Conservation (phyloP, 345 rosid species). For the Nephelium lappaceum region DNA sequence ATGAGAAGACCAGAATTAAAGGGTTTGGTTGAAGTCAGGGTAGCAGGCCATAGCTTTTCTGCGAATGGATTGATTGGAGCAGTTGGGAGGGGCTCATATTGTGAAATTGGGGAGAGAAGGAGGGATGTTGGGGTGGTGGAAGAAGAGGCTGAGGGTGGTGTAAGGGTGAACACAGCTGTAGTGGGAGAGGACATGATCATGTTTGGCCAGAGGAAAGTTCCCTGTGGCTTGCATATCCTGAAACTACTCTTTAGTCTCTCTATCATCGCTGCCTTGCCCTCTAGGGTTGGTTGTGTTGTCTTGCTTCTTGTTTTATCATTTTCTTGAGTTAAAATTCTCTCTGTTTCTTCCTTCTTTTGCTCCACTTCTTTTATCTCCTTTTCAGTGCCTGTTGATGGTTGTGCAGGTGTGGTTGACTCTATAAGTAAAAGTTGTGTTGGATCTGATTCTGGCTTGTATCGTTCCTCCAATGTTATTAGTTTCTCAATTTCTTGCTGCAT, state of each 20-base stretch:
- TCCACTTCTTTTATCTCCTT: constrained; percentile 18
- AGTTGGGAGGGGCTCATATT: constrained; percentile 15
- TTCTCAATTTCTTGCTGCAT: constrained; percentile 59
- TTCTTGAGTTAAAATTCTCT: constrained; percentile 12
- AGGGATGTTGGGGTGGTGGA: constrained; percentile 30
- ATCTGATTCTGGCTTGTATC: constrained; percentile 28
- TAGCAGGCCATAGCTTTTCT: constrained; percentile 32
- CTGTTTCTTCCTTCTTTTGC: constrained; percentile 1
- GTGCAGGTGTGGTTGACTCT: constrained; percentile 23
- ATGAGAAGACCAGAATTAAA: constrained; percentile 30
- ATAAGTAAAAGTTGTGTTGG: constrained; percentile 10
- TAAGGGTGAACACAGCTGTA: constrained; percentile 30
- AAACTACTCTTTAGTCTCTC: constrained; percentile 76
- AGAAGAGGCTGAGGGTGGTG: constrained; percentile 20
- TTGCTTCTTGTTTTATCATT: constrained; percentile 8
- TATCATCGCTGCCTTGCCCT: constrained; percentile 51
- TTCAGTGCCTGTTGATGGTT: constrained; percentile 22
- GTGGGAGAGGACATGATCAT: constrained; percentile 29
- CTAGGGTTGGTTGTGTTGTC: constrained; percentile 26
- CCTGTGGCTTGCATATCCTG: constrained; percentile 80
- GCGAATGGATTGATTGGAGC: constrained; percentile 52
- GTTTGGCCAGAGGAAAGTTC: constrained; percentile 78
- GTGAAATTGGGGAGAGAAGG: constrained; percentile 7
- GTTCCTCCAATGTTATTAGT: constrained; percentile 35
- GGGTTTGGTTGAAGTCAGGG: constrained; percentile 12